Base-by-base conservation (phyloP, 306 rosid genomes). In the Vigna unguiculata region DNA sequence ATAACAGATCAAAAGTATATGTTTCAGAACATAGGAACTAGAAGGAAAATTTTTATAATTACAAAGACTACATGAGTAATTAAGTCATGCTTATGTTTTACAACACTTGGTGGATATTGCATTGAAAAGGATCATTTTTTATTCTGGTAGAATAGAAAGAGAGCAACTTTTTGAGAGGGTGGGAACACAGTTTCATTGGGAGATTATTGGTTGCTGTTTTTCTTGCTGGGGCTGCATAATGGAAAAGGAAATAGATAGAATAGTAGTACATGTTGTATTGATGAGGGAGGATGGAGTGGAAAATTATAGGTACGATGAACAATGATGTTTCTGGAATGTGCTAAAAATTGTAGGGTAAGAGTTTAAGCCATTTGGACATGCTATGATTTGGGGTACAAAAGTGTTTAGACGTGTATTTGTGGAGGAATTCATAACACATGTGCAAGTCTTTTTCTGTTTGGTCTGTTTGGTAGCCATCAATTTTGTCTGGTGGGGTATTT, bases 261-360 rank as follows among this genome's bases (percentile, higher is more conserved):
- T 36, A 36, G 24, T 36, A 36, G 24, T 24, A 63, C 10, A 14
- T 57, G 12, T 28, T 28, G 41, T 21, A 15, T 43, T 64, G 81
- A 69, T 77, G 74, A 57, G 45, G 71, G 17, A 49, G 69, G 30
- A 32, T 47, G 65, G 48, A 45, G 17, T 25, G 73, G 24, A 32
- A 68, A 78, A 24, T n/a, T 15, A 30, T 78, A 12, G 67, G 80
- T 63, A 65, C 47, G 43, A 60, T 25, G 46, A 40, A 78, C 14
- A 76, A 15, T 69, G 55, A 17, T 69, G 55, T 38, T 78, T 63
- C 66, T 78, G 77, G 77, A 78, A 59, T 69, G 47, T 59, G 65
- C 13, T 32, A 16, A 21, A 16, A 61, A 36, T 17, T 17, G 69
- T 63, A 9, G 4, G 4, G 9, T 2, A 8, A 34, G 14, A 14